Percentiles rank a stretch among this genome's conserved stretches.
These are phyloP conservation scores for Musa balbisiana DNA, from an alignment of 202 grass and related monocot genomes.

Conservation along the genomic window DNA sequence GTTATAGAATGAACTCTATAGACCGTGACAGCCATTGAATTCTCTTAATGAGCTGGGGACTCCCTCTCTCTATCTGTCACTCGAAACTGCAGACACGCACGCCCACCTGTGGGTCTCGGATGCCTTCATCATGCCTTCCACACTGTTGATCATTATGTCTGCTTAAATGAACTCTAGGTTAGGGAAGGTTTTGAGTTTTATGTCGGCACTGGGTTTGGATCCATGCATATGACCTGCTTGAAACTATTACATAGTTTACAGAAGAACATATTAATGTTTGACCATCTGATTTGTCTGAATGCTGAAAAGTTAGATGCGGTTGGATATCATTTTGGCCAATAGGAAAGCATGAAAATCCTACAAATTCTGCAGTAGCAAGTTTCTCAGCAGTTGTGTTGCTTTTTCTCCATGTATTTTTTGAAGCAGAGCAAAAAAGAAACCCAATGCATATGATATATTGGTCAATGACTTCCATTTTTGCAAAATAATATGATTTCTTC, in stretches of 20 bases:
- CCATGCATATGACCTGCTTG: background rate
- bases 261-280: too few relatives aligned
- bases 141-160: background rate
- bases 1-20: background rate
- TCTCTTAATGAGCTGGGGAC: slow-evolving; percentile 7
- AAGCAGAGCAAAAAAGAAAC: background rate
- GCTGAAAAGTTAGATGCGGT: background rate
- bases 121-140: background rate
- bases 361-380: too few relatives aligned
- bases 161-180: background rate
- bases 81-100: background rate
- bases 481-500: too few relatives aligned
- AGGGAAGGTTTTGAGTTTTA: background rate
- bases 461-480: too few relatives aligned
- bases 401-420: background rate
- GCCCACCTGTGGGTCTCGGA: background rate
- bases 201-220: background rate
- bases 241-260: background rate
- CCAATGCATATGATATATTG: too few relatives aligned
- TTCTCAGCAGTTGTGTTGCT: too few relatives aligned
- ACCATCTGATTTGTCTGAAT: background rate
- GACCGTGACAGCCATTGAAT: background rate
- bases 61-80: background rate
- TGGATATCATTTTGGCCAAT: too few relatives aligned
- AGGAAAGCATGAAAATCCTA: too few relatives aligned